These are phyloP conservation scores for Paracoccidioides brasiliensis DNA, from an alignment of 2,329 filamentous ascomycete species.

Conservation along the genomic window DNA sequence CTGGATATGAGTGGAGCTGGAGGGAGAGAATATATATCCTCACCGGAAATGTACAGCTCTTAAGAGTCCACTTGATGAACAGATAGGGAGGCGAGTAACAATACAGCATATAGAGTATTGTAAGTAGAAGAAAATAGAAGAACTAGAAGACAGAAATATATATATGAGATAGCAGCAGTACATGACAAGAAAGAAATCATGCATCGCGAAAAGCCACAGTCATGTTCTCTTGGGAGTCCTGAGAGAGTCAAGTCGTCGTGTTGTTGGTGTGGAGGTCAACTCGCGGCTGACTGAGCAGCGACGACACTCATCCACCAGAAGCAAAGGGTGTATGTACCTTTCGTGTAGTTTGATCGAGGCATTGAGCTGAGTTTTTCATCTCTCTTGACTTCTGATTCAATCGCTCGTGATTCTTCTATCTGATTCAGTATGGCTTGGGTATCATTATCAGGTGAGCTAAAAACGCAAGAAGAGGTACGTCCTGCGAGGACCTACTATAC, in stretches of 20 bases:
- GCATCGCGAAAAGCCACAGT: neutral
- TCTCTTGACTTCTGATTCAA: neutral
- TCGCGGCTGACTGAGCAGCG: neutral
- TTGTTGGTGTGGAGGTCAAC: neutral
- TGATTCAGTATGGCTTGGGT: neutral
- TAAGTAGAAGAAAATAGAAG: neutral
- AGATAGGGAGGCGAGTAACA: neutral
- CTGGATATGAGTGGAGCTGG: neutral
- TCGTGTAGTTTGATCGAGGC: neutral
- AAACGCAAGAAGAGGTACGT: neutral
- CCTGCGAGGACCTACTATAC: neutral
- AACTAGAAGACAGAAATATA: neutral
- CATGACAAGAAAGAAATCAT: constrained; percentile 1
- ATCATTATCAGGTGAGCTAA: neutral
- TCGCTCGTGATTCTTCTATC: neutral
- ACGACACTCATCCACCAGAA: neutral
- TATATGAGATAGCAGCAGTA: neutral
- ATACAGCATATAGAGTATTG: neutral
- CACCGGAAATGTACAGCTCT: neutral
- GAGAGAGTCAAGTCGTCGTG: neutral
- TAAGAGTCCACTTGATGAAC: neutral
- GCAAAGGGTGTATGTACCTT: neutral
- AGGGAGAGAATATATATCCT: neutral
- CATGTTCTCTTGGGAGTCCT: neutral
- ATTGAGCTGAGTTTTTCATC: neutral